These are phyloP conservation scores for Cryptomeria japonica DNA, from an alignment of 75 land plant species.

Conservation along the genomic window DNA sequence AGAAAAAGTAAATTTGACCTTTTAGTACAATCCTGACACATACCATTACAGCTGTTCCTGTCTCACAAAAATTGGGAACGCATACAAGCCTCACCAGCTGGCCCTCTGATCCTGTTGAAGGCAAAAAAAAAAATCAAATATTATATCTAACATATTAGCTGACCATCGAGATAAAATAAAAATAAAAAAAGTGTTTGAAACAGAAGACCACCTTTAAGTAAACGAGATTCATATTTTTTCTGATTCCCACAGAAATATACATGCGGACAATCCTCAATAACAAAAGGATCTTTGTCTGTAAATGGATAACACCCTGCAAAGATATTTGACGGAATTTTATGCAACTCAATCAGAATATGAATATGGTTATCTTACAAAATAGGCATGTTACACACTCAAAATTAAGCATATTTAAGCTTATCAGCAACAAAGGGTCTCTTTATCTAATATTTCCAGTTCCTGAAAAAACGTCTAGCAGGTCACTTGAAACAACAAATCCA, in stretches of 20 bases:
- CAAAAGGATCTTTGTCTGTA: conserved; percentile 92
- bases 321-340: neutral
- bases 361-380: conserved; percentile 12
- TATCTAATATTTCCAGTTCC: neutral
- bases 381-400: neutral
- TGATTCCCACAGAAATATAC: conserved; percentile 98
- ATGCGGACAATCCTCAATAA: conserved; percentile 93
- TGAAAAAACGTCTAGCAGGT: neutral
- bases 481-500: neutral
- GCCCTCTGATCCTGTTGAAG: conserved; percentile 68
- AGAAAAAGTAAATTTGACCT: neutral
- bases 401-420: neutral
- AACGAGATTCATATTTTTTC: conserved; percentile 59
- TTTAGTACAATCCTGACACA: conserved; percentile 14
- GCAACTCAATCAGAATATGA: neutral
- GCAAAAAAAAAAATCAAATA: neutral
- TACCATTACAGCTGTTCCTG: conserved; percentile 92
- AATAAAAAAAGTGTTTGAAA: neutral
- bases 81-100: conserved; percentile 81
- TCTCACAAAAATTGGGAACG: conserved; percentile 83
- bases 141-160: neutral
- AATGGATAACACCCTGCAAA: conserved; percentile 96
- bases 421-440: neutral
- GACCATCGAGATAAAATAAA: conserved; percentile 7
- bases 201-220: conserved; percentile 60